Conservation (phyloP, 345 rosid species). For the Linum usitatissimum region DNA sequence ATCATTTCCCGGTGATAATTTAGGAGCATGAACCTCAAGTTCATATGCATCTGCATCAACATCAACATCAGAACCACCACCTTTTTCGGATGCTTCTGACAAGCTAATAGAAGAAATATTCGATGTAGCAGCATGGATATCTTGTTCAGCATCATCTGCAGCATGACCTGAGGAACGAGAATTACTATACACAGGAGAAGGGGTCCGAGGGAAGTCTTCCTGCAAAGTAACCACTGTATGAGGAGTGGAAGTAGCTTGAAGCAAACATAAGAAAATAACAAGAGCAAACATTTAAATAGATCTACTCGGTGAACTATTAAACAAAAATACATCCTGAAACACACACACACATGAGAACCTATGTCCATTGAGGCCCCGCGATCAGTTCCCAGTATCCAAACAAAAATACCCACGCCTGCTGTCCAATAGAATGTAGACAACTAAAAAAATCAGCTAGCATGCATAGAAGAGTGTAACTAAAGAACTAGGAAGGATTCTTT, state of each 20-base stretch:
- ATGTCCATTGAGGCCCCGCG: no score
- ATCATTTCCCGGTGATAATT: conserved; percentile 34
- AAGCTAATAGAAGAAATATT: conserved; percentile 39
- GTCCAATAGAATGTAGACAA: no score
- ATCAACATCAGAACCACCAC: conserved; percentile 35
- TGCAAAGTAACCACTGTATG: conserved; percentile 24
- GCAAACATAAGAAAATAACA: not conserved
- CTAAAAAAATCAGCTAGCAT: no score
- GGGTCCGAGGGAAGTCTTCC: conserved; percentile 65
- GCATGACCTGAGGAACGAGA: conserved; percentile 57
- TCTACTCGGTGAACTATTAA: not conserved
- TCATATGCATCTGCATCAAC: conserved; percentile 24
- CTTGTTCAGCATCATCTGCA: conserved; percentile 42
- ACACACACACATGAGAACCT: not conserved
- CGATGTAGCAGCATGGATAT: conserved; percentile 34
- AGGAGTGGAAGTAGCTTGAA: conserved; percentile 1
- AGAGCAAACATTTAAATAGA: not conserved
- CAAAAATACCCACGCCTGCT: no score
- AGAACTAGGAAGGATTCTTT: no score
- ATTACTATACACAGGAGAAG: conserved; percentile 65
- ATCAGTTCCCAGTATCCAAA: no score
- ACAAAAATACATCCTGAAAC: not conserved
- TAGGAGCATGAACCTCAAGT: conserved; percentile 33
- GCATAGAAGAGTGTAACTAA: no score
- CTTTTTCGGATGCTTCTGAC: conserved; percentile 37